Evolutionary conservation across 352 stramenopile species (phyloP).

Genomic region (Pythium dissotocum): DNA sequence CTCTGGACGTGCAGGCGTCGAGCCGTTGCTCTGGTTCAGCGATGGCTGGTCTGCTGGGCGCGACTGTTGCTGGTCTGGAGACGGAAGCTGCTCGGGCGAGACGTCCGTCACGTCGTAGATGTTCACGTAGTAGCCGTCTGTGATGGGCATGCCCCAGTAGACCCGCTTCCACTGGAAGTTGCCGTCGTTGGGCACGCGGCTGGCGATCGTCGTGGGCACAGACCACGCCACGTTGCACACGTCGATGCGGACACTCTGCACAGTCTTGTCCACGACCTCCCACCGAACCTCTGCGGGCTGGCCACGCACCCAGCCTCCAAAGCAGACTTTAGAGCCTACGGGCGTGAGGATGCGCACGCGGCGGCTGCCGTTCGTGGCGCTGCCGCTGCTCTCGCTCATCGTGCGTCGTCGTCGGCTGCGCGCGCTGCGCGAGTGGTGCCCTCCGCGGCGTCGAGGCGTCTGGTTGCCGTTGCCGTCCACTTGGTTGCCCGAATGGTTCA

Average conservation of each 20-base stretch:
- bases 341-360: conserved; percentile 59
- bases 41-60: conserved; percentile 26
- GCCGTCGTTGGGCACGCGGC: conserved; percentile 67
- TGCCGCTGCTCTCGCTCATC: conserved; percentile 41
- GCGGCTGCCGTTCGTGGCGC: conserved; percentile 27
- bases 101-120: conserved; percentile 81
- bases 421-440: conserved; percentile 25
- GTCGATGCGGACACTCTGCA: conserved; percentile 79
- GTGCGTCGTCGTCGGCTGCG: conserved; percentile 25
- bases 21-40: neutral
- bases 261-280: conserved; percentile 69
- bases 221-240: conserved; percentile 85
- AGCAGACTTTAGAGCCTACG: conserved; percentile 44
- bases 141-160: conserved; percentile 87
- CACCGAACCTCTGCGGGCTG: conserved; percentile 79
- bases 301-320: conserved; percentile 72
- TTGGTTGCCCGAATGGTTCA: conserved; percentile 23
- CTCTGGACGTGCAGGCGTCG: conserved; percentile 9
- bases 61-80: conserved; percentile 27
- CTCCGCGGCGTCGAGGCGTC: conserved; percentile 21
- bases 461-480: conserved; percentile 9
- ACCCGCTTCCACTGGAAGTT: conserved; percentile 74
- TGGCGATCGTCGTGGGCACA: conserved; percentile 75
- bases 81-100: conserved; percentile 26
- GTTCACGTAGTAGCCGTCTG: conserved; percentile 86